Evolutionary conservation across 2,329 filamentous ascomycete genomes (phyloP).

Genomic region (Neoscytalidium dimidiatum): DNA sequence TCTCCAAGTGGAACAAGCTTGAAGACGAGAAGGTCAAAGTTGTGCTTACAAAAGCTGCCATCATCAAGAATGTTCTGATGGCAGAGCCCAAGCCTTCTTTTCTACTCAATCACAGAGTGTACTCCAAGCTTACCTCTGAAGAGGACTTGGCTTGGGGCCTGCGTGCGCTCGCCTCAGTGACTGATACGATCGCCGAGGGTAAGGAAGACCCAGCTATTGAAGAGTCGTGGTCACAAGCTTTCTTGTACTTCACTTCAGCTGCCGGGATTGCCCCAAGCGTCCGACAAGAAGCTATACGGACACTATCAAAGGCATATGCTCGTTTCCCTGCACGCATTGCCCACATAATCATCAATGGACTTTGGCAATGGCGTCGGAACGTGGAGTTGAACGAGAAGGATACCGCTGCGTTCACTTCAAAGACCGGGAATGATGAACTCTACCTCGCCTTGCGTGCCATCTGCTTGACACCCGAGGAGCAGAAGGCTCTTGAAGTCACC

Average conservation of each 20-base stretch:
- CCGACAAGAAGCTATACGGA: slow-evolving; percentile 63
- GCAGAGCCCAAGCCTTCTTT: slow-evolving; percentile 84
- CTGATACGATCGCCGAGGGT: slow-evolving; percentile 55
- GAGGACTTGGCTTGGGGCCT: slow-evolving; percentile 80
- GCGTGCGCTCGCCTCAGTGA: slow-evolving; percentile 66
- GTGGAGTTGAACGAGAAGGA: slow-evolving; percentile 77
- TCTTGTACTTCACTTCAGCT: slow-evolving; percentile 76
- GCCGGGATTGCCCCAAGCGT: slow-evolving; percentile 61
- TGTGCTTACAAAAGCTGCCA: slow-evolving; percentile 62
- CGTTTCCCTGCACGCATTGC: slow-evolving; percentile 61
- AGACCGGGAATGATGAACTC: slow-evolving; percentile 65
- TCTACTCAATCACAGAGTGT: slow-evolving; percentile 80
- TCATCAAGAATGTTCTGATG: slow-evolving; percentile 66
- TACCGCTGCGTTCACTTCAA: slow-evolving; percentile 66
- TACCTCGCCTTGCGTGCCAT: slow-evolving; percentile 63
- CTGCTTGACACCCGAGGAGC: slow-evolving; percentile 59
- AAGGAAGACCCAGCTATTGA: slow-evolving; percentile 49
- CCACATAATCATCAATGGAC: slow-evolving; percentile 65
- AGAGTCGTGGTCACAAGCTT: slow-evolving; percentile 77
- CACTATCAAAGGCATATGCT: slow-evolving; percentile 67
- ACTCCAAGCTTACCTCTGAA: slow-evolving; percentile 72
- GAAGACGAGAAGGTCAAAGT: slow-evolving; percentile 58
- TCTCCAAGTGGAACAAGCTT: slow-evolving; percentile 56
- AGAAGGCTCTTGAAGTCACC: slow-evolving; percentile 44
- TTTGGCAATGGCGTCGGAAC: slow-evolving; percentile 78